Percentiles rank a stretch among this genome's conserved stretches.
These are phyloP conservation scores for Calocera cornea DNA, from an alignment of 768 basidiomycete species.

Conservation along the genomic window DNA sequence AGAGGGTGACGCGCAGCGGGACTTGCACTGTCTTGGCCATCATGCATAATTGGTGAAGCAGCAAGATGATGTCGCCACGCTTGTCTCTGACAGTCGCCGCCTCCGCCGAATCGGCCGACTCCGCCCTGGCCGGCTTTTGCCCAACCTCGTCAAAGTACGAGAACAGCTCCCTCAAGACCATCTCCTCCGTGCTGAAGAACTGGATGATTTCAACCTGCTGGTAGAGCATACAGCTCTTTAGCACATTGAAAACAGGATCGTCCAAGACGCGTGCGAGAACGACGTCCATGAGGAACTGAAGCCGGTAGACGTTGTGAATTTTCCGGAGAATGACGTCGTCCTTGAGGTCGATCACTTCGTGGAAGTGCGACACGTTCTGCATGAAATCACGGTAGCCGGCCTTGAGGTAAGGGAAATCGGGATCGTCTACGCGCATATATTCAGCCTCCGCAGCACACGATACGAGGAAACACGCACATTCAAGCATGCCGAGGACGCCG, in stretches of 20 bases:
- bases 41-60: slow-evolving; percentile 81
- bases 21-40: slow-evolving; percentile 98
- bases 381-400: slow-evolving; percentile 95
- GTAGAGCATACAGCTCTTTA: slow-evolving; percentile 95
- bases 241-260: slow-evolving; percentile 91
- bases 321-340: slow-evolving; percentile 66
- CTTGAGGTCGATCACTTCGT: slow-evolving; percentile 74
- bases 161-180: slow-evolving; percentile 67
- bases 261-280: slow-evolving; percentile 89
- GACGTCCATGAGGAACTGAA: slow-evolving; percentile 96
- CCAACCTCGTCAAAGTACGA: slow-evolving; percentile 38
- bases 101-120: background rate
- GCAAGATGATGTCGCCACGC: slow-evolving; percentile 64
- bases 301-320: slow-evolving; percentile 92
- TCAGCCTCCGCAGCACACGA: slow-evolving; percentile 2
- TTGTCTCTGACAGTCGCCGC: slow-evolving; percentile 38
- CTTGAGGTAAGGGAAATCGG: slow-evolving; percentile 92
- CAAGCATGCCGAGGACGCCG: slow-evolving; percentile 89
- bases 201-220: slow-evolving; percentile 97
- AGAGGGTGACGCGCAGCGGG: slow-evolving; percentile 68
- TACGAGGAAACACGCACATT: slow-evolving; percentile 50
- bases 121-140: slow-evolving; percentile 6
- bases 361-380: slow-evolving; percentile 65
- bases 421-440: slow-evolving; percentile 55
- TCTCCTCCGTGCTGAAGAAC: slow-evolving; percentile 65